A percentile compares a stretch with the other conserved stretches of the same genome.
These are phyloP conservation scores for Aureobasidium sp. DNA, from an alignment of 2,329 filamentous ascomycete species.

Conservation along the genomic window DNA sequence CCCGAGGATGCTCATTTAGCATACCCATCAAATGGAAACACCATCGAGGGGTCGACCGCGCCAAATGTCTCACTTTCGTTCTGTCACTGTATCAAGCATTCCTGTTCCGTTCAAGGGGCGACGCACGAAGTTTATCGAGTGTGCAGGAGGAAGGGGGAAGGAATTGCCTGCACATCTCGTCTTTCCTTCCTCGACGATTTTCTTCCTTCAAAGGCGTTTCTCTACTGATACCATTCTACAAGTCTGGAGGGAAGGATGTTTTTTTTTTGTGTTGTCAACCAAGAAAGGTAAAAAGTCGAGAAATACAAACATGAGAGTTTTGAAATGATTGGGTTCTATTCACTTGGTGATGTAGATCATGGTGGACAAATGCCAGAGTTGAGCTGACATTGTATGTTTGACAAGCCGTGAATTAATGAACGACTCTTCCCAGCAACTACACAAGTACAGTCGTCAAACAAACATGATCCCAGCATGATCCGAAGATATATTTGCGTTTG, in stretches of 20 bases:
- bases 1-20: background rate
- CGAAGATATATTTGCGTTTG: background rate
- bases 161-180: too few relatives aligned
- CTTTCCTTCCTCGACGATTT: too few relatives aligned
- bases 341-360: too few relatives aligned
- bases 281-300: too few relatives aligned
- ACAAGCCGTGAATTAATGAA: background rate
- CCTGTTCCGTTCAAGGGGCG: background rate
- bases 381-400: background rate
- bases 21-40: background rate
- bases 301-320: too few relatives aligned
- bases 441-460: background rate
- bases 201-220: too few relatives aligned
- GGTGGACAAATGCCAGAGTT: background rate
- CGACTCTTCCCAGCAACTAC: background rate
- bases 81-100: background rate
- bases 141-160: too few relatives aligned
- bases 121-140: background rate
- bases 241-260: too few relatives aligned
- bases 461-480: background rate
- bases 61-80: background rate
- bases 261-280: too few relatives aligned
- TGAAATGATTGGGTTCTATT: too few relatives aligned
- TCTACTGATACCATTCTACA: too few relatives aligned
- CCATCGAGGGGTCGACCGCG: background rate